Evolutionary conservation across 768 basidiomycete species (phyloP).

Genomic region (Amanita phalloides): DNA sequence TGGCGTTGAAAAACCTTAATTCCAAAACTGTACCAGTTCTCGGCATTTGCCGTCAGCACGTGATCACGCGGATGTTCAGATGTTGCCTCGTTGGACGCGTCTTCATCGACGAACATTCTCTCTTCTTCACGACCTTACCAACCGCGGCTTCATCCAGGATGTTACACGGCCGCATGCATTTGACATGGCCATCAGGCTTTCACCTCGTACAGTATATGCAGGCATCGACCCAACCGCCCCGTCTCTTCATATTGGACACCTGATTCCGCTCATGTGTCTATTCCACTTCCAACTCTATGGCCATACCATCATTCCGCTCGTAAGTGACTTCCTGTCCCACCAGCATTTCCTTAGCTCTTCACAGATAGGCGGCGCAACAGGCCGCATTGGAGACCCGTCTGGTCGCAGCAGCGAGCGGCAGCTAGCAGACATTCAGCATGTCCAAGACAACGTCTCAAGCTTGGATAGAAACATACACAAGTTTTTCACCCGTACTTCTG

Average conservation of each 20-base stretch:
- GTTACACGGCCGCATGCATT: constrained; percentile 38
- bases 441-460: constrained; percentile 52
- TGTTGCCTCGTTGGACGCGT: not conserved
- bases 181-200: constrained; percentile 21
- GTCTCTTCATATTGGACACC: constrained; percentile 89
- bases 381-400: constrained; percentile 94
- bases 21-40: constrained; percentile 27
- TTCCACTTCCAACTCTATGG: constrained; percentile 86
- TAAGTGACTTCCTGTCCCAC: constrained; percentile 27
- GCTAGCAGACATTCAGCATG: constrained; percentile 44
- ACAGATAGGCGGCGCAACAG: constrained; percentile 94
- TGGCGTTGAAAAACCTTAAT: constrained; percentile 35
- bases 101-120: not conserved
- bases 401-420: constrained; percentile 78
- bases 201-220: constrained; percentile 56
- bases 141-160: constrained; percentile 38
- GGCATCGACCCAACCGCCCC: constrained; percentile 91
- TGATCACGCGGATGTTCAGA: not conserved
- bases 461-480: constrained; percentile 55
- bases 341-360: not conserved
- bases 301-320: constrained; percentile 74
- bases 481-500: constrained; percentile 61
- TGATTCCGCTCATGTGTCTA: constrained; percentile 78
- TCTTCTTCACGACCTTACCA: constrained; percentile 28
- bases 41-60: not conserved